Evolutionary conservation across 768 basidiomycete species (phyloP).

Genomic region (Russula foetens): DNA sequence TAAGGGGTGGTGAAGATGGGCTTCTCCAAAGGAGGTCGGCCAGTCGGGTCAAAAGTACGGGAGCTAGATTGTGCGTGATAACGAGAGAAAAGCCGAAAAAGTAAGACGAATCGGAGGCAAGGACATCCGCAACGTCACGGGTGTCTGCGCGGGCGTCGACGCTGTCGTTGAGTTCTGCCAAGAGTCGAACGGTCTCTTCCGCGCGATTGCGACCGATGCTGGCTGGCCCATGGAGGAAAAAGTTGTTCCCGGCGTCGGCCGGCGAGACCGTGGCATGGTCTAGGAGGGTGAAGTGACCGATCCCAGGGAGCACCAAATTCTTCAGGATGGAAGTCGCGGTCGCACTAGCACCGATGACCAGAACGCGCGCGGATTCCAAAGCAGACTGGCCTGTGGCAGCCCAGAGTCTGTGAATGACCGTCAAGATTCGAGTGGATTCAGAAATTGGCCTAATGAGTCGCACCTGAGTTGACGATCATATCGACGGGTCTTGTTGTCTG

Average conservation of each 20-base stretch:
- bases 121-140: constrained; percentile 45
- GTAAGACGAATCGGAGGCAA: constrained; percentile 47
- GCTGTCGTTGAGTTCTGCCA: constrained; percentile 81
- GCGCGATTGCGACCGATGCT: constrained; percentile 79
- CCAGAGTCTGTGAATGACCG: constrained; percentile 60
- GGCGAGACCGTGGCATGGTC: constrained; percentile 53
- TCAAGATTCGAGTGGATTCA: not conserved
- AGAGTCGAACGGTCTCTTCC: constrained; percentile 63
- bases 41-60: constrained; percentile 46
- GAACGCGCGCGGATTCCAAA: constrained; percentile 74
- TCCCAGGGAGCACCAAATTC: constrained; percentile 93
- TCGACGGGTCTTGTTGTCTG: constrained; percentile 80
- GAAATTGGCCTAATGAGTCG: constrained; percentile 16
- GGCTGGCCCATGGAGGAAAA: constrained; percentile 75
- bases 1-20: constrained; percentile 51
- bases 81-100: constrained; percentile 66
- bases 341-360: constrained; percentile 74
- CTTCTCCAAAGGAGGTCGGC: constrained; percentile 63
- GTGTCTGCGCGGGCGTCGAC: constrained; percentile 65
- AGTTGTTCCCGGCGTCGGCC: constrained; percentile 90
- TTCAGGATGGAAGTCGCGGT: constrained; percentile 88
- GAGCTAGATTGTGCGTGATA: constrained; percentile 75
- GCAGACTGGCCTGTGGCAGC: constrained; percentile 86
- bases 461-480: constrained; percentile 95
- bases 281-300: constrained; percentile 92